phyloP scores from a whole-genome alignment of 2,329 filamentous ascomycete species.

The Fusarium multiceps region DNA sequence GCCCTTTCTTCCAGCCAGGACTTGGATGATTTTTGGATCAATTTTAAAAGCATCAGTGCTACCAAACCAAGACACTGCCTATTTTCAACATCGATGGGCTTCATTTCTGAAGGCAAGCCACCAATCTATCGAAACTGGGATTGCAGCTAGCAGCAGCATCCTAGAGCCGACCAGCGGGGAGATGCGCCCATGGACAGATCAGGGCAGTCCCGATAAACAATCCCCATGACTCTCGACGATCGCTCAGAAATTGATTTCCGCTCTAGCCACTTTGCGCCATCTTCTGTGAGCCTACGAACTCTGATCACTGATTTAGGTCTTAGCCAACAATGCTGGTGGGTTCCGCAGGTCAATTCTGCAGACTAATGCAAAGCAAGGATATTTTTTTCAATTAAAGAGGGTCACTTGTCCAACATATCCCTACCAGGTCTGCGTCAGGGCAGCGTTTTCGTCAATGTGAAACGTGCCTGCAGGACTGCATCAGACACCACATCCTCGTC shows the following conservation, averaged over 20 bases:
- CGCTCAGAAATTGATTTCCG: slow-evolving; percentile 17
- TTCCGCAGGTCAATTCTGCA: slow-evolving; percentile 29
- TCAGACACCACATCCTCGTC: slow-evolving; percentile 51
- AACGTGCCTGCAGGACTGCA: slow-evolving; percentile 63
- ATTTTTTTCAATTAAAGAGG: slow-evolving; percentile 25
- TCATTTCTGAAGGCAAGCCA: slow-evolving; percentile 34
- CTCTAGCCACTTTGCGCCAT: slow-evolving; percentile 19
- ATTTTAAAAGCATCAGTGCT: slow-evolving; percentile 4
- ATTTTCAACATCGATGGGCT: slow-evolving; percentile 22
- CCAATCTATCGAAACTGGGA: slow-evolving; percentile 28
- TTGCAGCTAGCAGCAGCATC: slow-evolving; percentile 33
- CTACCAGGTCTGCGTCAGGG: slow-evolving; percentile 43
- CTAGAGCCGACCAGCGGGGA: slow-evolving; percentile 32
- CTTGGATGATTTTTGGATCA: slow-evolving; percentile 2
- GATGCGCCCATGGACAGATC: slow-evolving; percentile 29
- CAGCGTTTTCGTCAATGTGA: slow-evolving; percentile 55
- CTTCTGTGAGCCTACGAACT: slow-evolving; percentile 12
- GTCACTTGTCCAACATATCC: slow-evolving; percentile 39
- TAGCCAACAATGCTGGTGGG: slow-evolving; percentile 22
- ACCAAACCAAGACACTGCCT: slow-evolving; percentile 4
- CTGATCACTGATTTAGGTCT: background rate
- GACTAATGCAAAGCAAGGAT: slow-evolving; percentile 38
- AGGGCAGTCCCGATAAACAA: slow-evolving; percentile 37
- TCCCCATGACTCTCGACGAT: slow-evolving; percentile 33
- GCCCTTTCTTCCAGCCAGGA: slow-evolving; percentile 7